Base-by-base conservation (phyloP, 75 land plant genomes). In the Cunninghamia lanceolata region DNA sequence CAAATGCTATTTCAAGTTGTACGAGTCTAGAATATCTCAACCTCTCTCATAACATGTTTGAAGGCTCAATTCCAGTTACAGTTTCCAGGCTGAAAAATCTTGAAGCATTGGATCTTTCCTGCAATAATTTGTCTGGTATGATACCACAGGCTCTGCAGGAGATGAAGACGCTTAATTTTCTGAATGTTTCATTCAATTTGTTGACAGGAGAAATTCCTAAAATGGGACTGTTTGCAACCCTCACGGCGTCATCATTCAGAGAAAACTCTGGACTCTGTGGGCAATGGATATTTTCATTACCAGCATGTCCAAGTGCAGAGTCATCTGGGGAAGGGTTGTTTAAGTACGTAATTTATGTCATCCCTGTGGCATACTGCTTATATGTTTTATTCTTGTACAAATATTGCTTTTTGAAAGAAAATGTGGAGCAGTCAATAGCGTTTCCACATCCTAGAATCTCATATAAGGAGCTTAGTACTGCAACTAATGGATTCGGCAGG, bases 21-120 rank as follows among this genome's bases (percentile, higher is more conserved):
- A 43, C 45, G 3, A 84, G 73, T 17, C 68, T 90, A 7, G 84
- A 88, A 84, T 46, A 88, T 39, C 40, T 90, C 40, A 87, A 85
- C 43, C 70, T 90, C 36, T 89, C 85, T 75, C 45, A 16, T 39
- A 83, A 83, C 9, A 15, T 2, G 11, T 38, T 83, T 75, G 68
- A 82, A 54, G 87, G 89, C 39, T 21, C 34, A 21, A 86, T 93
- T 43, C 92, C 91, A 9, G 53, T 32, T 30, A 46, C 76, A 40
- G 4, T 88, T 0, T 54, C 17, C 10, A 56, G 75, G n/a, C 86
- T 82, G 74, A 7, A 39, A 43, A 42, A 82, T 9, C 83, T 91
- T 2, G 35, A 13, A 15, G 56, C 35, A 13, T 8, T 93, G 52
- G 83, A 89, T 28, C 85, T 93, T 21, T 83, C 89, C 17, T 25